These are phyloP conservation scores for Verbena officinalis DNA, from an alignment of 257 asterid species.

Conservation along the genomic window DNA sequence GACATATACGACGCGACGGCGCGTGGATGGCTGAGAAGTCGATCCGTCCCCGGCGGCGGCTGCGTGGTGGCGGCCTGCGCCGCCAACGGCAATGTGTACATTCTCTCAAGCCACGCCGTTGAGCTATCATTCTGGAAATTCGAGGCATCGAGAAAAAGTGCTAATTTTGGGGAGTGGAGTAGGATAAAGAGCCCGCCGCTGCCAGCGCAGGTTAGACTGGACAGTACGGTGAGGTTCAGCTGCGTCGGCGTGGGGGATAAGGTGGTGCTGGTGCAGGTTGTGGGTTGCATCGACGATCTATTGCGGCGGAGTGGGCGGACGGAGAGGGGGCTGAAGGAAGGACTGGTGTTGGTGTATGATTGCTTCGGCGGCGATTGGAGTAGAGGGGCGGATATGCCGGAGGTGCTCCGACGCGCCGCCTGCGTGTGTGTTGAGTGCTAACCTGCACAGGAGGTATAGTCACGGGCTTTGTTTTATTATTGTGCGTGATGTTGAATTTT, in stretches of 20 bases:
- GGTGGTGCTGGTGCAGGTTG: conserved; percentile 79
- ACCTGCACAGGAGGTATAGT: conserved; percentile 28
- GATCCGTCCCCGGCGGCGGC: conserved; percentile 80
- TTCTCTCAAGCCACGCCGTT: conserved; percentile 86
- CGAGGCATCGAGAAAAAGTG: conserved; percentile 45
- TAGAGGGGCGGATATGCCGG: conserved; percentile 76
- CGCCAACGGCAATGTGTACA: conserved; percentile 48
- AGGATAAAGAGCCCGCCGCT: conserved; percentile 73
- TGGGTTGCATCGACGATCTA: conserved; percentile 76
- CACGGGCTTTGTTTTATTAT: conserved; percentile 28
- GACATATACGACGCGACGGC: conserved; percentile 70
- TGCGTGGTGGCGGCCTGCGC: conserved; percentile 91
- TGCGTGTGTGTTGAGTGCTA: conserved; percentile 82
- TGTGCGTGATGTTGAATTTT: conserved; percentile 28
- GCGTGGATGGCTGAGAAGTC: conserved; percentile 69
- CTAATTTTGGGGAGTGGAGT: conserved; percentile 71
- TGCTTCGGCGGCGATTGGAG: conserved; percentile 68
- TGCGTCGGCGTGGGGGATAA: conserved; percentile 68
- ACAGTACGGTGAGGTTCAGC: conserved; percentile 78
- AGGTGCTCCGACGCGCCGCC: conserved; percentile 84
- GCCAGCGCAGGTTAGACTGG: conserved; percentile 83
- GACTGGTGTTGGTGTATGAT: conserved; percentile 71
- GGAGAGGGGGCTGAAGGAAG: conserved; percentile 72
- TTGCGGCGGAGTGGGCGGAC: conserved; percentile 67
- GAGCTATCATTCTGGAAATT: conserved; percentile 88